Base-by-base conservation (phyloP, 106 monocot species). In the Gastrodia elata region DNA sequence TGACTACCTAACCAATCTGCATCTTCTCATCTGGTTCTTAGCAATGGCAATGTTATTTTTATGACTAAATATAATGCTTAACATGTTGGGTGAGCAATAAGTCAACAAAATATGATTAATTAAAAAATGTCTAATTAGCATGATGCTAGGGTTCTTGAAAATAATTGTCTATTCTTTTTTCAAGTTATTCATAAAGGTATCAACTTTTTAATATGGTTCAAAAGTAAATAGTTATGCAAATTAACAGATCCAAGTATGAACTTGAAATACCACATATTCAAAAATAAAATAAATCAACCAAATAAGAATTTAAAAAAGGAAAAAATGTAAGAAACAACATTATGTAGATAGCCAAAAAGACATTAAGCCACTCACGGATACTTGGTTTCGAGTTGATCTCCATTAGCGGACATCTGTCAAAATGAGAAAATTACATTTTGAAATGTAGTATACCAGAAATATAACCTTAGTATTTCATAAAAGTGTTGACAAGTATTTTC, bases 351-450 rank as follows among this genome's bases (percentile, higher is more conserved):
- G 14, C 8, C 41, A 70, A 70, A 27, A 75, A 68, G 26, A 68
- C 30, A 20, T 13, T 13, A 61, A 26, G 18, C 24, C 20, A 80
- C 94, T 91, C 89, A 95, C 94, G 91, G 94, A 64, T 85, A 95
- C 70, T 95, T 95, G 48, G 94, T 95, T 72, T 95, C 91, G 70
- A 95, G 46, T 35, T 80, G 87, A 74, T 95, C 84, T 72, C 85
- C 94, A 32, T 59, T 80, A 20, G 65, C 27, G 56, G 94, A 95
- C 84, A 92, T 92, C 94, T 95, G 85, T 64, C 83, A 72, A 6
- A 82, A 25, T 20, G 72, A 46, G 72, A 74, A 38, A 39, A 68
- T 13, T 70, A 46, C 2, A 39, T 68, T 24, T 49, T 20, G n/a
- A 46, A 30, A 10, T 41, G 30, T 27, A 48, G 10, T 6, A 64